Evolutionary conservation across 495 filamentous ascomycete genomes (phyloP).

Genomic region (Amphirosellinia nigrospora): DNA sequence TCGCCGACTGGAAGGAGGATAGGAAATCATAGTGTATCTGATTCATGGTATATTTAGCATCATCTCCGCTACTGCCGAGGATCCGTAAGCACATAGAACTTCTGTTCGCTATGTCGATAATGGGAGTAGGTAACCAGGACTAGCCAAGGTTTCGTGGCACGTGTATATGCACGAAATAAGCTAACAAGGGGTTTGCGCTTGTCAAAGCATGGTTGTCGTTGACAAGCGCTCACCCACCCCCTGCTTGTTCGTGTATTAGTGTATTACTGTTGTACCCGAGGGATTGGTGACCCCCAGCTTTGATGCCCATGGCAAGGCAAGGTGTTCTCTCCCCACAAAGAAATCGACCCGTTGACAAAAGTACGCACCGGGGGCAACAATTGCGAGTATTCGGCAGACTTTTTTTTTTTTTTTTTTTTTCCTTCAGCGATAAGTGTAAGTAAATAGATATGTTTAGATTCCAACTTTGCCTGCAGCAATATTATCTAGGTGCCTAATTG

Average conservation of each 20-base stretch:
- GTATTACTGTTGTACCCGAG: constrained; percentile 12
- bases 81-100: neutral
- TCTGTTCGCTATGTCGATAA: neutral
- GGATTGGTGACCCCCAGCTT: constrained; percentile 9
- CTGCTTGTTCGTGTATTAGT: neutral
- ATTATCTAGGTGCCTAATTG: no score
- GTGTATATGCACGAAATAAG: constrained; percentile 16
- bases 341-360: neutral
- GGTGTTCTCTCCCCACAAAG: neutral
- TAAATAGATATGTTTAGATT: no score
- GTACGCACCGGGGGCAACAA: neutral
- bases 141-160: constrained; percentile 7
- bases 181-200: neutral
- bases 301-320: neutral
- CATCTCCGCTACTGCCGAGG: neutral
- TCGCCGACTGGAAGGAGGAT: neutral
- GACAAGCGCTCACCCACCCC: neutral
- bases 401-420: neutral
- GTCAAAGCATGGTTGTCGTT: constrained; percentile 2
- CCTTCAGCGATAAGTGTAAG: no score
- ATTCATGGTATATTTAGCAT: neutral
- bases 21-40: neutral
- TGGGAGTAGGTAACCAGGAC: neutral
- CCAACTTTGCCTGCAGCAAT: no score
- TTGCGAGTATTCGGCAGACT: neutral